Percentiles rank a stretch among this genome's conserved stretches.
These are phyloP conservation scores for Cichorium intybus DNA, from an alignment of 140 eudicot genomes.

Conservation along the genomic window DNA sequence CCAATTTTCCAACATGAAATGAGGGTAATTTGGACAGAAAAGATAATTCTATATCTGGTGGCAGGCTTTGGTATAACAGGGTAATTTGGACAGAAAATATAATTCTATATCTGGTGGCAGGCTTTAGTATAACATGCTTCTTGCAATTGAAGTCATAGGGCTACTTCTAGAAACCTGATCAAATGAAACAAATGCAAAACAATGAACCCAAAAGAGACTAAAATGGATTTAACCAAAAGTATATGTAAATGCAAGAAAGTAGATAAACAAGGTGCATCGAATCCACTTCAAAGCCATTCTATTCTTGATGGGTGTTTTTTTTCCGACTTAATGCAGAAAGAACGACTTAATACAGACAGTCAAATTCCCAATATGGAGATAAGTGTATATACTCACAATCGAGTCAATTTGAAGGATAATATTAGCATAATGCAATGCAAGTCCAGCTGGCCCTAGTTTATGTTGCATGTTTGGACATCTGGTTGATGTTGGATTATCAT, in stretches of 20 bases:
- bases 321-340: no score
- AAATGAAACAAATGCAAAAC: conserved; percentile 13
- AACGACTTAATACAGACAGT: no score
- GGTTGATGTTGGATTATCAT: conserved; percentile 35
- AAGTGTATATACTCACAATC: conserved; percentile 51
- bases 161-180: conserved; percentile 72
- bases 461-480: conserved; percentile 34
- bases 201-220: neutral
- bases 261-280: no score
- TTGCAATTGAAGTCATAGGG: conserved; percentile 46
- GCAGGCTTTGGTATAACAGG: conserved; percentile 74
- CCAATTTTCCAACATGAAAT: conserved; percentile 68
- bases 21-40: conserved; percentile 57
- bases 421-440: conserved; percentile 92
- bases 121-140: conserved; percentile 74
- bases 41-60: conserved; percentile 71
- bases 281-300: no score
- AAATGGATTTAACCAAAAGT: no score
- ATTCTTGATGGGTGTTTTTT: no score
- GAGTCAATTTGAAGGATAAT: conserved; percentile 79
- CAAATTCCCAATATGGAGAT: no score
- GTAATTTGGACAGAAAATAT: conserved; percentile 54
- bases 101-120: conserved; percentile 78
- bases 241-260: no score
- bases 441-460: conserved; percentile 86